phyloP scores from a whole-genome alignment of 2,329 filamentous ascomycete genomes.

The Gnomoniopsis sp. region DNA sequence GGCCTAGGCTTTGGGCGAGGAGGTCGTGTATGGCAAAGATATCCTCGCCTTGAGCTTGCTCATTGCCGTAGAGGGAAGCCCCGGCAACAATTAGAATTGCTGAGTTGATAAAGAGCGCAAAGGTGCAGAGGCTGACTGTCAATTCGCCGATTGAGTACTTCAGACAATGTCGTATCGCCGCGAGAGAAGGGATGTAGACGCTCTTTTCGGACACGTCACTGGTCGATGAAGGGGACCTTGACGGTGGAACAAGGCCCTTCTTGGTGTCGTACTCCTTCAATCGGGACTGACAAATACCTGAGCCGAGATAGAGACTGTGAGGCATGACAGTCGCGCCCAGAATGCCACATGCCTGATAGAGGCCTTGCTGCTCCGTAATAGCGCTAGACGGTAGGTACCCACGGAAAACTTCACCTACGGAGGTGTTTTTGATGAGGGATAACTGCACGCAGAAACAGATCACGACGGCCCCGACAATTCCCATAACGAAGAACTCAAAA shows the following conservation, averaged over 20 bases:
- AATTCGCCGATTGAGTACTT: conserved; percentile 72
- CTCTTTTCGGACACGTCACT: conserved; percentile 42
- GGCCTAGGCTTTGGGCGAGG: conserved; percentile 64
- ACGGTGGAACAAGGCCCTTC: conserved; percentile 46
- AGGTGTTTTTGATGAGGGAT: conserved; percentile 54
- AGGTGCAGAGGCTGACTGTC: conserved; percentile 71
- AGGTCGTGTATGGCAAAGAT: conserved; percentile 81
- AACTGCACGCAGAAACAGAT: conserved; percentile 70
- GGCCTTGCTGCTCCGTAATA: conserved; percentile 53
- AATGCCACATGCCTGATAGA: conserved; percentile 71
- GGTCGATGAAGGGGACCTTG: conserved; percentile 25
- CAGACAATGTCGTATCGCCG: conserved; percentile 70
- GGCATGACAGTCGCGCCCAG: conserved; percentile 75
- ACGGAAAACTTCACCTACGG: conserved; percentile 56
- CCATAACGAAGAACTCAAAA: conserved; percentile 64
- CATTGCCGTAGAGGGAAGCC: conserved; percentile 64
- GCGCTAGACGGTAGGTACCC: conserved; percentile 62
- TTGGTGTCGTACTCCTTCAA: conserved; percentile 61
- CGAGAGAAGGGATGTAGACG: conserved; percentile 67
- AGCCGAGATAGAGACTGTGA: conserved; percentile 65
- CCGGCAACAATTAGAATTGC: conserved; percentile 81
- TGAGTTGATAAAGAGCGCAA: conserved; percentile 81
- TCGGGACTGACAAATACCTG: conserved; percentile 65
- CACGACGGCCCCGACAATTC: conserved; percentile 65
- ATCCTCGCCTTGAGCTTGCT: conserved; percentile 63